These are phyloP conservation scores for Oldenlandia corymbosa DNA, from an alignment of 257 asterid genomes.

Conservation along the genomic window DNA sequence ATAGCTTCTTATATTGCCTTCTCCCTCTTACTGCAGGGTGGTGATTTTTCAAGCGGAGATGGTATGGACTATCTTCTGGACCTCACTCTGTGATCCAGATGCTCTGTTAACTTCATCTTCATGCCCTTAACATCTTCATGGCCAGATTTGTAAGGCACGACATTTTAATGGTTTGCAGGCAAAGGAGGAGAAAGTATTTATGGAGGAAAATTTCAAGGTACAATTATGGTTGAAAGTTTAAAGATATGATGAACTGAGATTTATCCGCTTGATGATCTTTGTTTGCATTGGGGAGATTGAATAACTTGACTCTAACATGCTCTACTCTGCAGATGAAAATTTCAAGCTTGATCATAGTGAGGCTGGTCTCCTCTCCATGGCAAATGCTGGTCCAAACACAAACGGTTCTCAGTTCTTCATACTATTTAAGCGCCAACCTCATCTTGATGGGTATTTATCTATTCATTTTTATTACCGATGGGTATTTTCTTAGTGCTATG, in stretches of 20 bases:
- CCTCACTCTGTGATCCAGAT: constrained; percentile 56
- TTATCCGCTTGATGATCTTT: constrained; percentile 14
- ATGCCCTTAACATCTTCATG: constrained; percentile 62
- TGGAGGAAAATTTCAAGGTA: constrained; percentile 96
- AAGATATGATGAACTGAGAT: too few species aligned
- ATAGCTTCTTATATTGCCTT: constrained; percentile 5
- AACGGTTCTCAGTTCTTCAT: constrained; percentile 98
- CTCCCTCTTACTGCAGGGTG: constrained; percentile 58
- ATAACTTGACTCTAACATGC: not conserved
- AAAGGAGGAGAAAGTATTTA: constrained; percentile 99
- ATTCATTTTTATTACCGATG: too few species aligned
- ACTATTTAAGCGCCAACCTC: constrained; percentile 75
- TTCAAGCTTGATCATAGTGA: constrained; percentile 66
- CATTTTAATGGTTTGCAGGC: constrained; percentile 95
- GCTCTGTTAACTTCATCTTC: constrained; percentile 53
- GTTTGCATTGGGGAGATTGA: constrained; percentile 1
- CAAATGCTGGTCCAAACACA: constrained; percentile 89
- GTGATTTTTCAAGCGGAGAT: constrained; percentile 93
- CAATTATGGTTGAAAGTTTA: constrained; percentile 14
- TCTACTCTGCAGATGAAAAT: constrained; percentile 98
- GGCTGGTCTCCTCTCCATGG: constrained; percentile 96
- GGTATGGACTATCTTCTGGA: constrained; percentile 73
- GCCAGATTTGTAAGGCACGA: constrained; percentile 63
- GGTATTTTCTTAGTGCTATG: too few species aligned
- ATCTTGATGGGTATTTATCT: constrained; percentile 86